Base-by-base conservation (phyloP, 2,329 filamentous ascomycete species). In the Pyricularia sp. region DNA sequence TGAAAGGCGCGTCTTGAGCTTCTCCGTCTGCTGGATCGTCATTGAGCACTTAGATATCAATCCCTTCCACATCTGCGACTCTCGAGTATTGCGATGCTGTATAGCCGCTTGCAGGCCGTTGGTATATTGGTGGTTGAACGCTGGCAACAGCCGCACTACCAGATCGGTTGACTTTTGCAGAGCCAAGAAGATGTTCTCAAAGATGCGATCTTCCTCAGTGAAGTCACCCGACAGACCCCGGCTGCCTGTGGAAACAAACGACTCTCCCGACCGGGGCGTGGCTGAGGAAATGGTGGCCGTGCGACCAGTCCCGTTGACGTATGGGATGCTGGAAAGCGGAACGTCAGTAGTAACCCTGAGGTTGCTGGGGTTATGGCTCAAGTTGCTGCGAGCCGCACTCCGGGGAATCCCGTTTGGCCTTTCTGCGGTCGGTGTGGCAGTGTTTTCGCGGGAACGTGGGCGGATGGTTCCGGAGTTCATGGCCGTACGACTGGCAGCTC, bases 251-350 rank as follows among this genome's bases (percentile, higher is more conserved):
- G 89, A 88, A 1, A 83, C 84, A 76, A 95, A 96, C 0, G 92
- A 92, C 74, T 97, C 93, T 63, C 90, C 91, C 9, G 92, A 96
- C 28, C 92, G 88, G 64, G 93, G 92, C 0, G 92, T 96, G n/a
- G 84, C 85, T 71, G 80, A 88, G 77, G 61, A 28, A 26, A 83
- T 80, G 3, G 82, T 84, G 2, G 84, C 83, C 31, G 84, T 84
- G 26, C 86, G 83, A 17, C 81, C 78, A 12, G 75, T 77, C 36
- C 83, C 83, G 70, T 85, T 86, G 68, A 84, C 75, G 67, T 83
- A 85, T 0, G 83, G 79, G 36, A 79, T 74, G 30, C 26, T 59
- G 20, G 80, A 77, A 11, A 75, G 73, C 2, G 81, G 78, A 9
- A 86, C 81, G 71, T 88, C 85, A 0, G 86, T 89, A 25, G 86